Evolutionary conservation across 768 basidiomycete species (phyloP).

Genomic region (Russula lepida): DNA sequence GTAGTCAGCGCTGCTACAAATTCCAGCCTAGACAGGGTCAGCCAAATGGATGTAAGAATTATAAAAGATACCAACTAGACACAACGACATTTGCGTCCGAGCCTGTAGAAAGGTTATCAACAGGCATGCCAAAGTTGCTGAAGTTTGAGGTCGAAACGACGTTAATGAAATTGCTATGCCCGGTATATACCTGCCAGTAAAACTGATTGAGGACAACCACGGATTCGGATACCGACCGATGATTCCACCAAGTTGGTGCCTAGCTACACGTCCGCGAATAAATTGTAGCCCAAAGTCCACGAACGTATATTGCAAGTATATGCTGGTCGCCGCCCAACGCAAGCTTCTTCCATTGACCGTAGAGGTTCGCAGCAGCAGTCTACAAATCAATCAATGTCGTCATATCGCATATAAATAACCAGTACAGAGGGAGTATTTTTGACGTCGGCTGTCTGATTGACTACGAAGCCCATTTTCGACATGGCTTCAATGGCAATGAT

Average conservation of each 20-base stretch:
- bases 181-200: slow-evolving; percentile 1
- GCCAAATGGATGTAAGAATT: background rate
- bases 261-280: slow-evolving; percentile 52
- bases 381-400: background rate
- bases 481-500: slow-evolving; percentile 55
- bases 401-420: background rate
- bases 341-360: slow-evolving; percentile 1
- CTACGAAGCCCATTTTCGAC: slow-evolving; percentile 39
- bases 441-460: slow-evolving; percentile 20
- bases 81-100: background rate
- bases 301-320: too few relatives aligned
- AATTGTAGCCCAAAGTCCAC: slow-evolving; percentile 56
- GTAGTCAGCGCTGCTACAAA: slow-evolving; percentile 7
- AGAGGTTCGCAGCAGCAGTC: too few relatives aligned
- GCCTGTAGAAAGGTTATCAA: background rate
- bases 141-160: background rate
- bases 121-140: slow-evolving; percentile 7
- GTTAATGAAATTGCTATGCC: slow-evolving; percentile 6
- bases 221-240: slow-evolving; percentile 4
- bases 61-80: background rate
- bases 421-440: slow-evolving; percentile 25
- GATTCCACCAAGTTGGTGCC: slow-evolving; percentile 41
- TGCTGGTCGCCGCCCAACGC: background rate
- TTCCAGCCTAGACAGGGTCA: slow-evolving; percentile 5
- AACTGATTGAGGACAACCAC: background rate